Percentiles rank a stretch among this genome's conserved stretches.
phyloP scores from a whole-genome alignment of 75 land plant genomes.

The Isoetes taiwanensis region DNA sequence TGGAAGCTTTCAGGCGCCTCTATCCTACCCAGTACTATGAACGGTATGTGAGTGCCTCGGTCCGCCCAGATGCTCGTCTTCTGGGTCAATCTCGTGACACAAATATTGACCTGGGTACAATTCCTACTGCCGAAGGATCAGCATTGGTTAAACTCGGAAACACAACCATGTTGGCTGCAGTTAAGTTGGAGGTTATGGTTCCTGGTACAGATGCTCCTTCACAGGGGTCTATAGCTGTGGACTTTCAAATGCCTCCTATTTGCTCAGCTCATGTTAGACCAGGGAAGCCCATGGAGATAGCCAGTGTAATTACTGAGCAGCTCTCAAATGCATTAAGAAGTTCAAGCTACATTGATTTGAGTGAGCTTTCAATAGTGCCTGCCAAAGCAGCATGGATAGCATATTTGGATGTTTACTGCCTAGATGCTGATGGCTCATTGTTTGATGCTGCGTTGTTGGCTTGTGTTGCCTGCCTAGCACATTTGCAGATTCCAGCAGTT shows the following conservation, averaged over 20 bases:
- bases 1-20: conserved; percentile 79
- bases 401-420: conserved; percentile 90
- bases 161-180: conserved; percentile 85
- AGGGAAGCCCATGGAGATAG: conserved; percentile 71
- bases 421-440: conserved; percentile 90
- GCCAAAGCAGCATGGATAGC: conserved; percentile 96
- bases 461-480: conserved; percentile 64
- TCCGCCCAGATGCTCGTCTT: conserved; percentile 79
- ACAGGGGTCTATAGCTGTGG: conserved; percentile 35
- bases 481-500: conserved; percentile 63
- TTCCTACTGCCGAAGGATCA: conserved; percentile 77
- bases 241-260: conserved; percentile 90
- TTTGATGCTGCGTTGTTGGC: conserved; percentile 89
- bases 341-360: conserved; percentile 63
- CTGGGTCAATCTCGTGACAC: conserved; percentile 55
- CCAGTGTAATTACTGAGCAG: conserved; percentile 77
- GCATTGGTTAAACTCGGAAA: conserved; percentile 77
- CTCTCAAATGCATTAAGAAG: conserved; percentile 58
- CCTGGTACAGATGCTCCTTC: conserved; percentile 45
- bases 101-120: conserved; percentile 52
- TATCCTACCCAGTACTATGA: conserved; percentile 69
- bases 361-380: conserved; percentile 52
- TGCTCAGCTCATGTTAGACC: conserved; percentile 84
- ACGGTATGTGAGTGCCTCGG: conserved; percentile 48
- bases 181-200: conserved; percentile 80